Base-by-base conservation (phyloP, 176 grass and related monocot genomes). In the Oryza meridionalis region DNA sequence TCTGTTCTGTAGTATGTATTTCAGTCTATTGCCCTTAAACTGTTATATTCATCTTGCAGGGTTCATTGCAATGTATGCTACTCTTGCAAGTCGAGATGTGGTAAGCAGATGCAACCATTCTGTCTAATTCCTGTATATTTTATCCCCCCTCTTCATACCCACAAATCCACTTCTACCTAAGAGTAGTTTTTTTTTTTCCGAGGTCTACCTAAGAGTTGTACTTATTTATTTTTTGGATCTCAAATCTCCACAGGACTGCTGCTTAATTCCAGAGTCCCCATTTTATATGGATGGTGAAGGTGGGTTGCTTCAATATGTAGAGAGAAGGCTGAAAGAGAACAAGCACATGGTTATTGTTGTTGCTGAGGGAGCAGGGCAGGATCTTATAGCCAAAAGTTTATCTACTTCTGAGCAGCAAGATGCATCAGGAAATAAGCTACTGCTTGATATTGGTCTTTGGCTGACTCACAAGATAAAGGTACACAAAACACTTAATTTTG, bases 261-360 rank as follows among this genome's bases (percentile, higher is more conserved):
- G 96, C 82, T 92, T 99, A 77, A 96, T 99, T 82, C 96, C 96
- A 75, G 96, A 99, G 73, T 99, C 96, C 19, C 93, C 90, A 11
- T 99, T 99, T 86, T 96, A 96, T 87, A 78, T 99, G 83, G 96
- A 99, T 67, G 96, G 93, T 65, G 94, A 96, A 81, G 96, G 96
- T 68, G 96, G 96, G 33, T 78, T 99, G 73, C 84, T 96, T 86
- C 78, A 96, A 21, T 96, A 88, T 71, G 44, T 99, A 77, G 93
- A 99, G 70, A 96, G 73, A 79, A 88, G 89, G 47, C 84, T 99
- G 69, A 99, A 94, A 72, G 96, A 99, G 82, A 90, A 99, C 83
- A 91, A 89, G 1, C 96, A 99, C 62, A 99, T 96, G 96, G 96
- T 99, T 58, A 93, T 99, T 71, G 96, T 99, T 85, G 89, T 96